These are phyloP conservation scores for Penicillium tannophilum DNA, from an alignment of 495 filamentous ascomycete genomes.

Conservation along the genomic window DNA sequence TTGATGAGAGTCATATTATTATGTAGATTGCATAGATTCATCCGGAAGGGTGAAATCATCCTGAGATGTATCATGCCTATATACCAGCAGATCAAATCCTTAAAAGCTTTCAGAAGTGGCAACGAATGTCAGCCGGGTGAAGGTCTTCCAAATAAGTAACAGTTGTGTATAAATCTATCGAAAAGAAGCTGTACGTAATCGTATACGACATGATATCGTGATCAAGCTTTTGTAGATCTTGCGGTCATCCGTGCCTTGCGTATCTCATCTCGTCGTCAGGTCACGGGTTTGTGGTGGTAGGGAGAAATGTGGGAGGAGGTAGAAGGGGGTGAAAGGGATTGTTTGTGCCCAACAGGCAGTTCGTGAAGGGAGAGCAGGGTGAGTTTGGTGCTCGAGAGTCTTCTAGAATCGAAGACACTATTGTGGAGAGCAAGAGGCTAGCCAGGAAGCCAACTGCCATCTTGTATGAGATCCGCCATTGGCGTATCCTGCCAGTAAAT, in stretches of 20 bases:
- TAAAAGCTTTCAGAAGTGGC: background rate
- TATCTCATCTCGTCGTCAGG: conserved; percentile 32
- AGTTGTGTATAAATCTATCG: conserved; percentile 25
- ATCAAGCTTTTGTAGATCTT: conserved; percentile 14
- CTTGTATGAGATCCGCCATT: conserved; percentile 47
- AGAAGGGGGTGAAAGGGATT: background rate
- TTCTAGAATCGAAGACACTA: background rate
- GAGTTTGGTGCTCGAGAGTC: background rate
- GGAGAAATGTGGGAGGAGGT: background rate
- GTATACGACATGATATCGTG: conserved; percentile 31
- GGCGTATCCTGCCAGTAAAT: conserved; percentile 52
- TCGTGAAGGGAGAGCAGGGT: background rate
- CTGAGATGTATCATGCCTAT: background rate
- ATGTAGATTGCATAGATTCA: background rate
- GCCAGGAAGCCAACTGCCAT: conserved; percentile 24
- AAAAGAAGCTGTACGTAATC: conserved; percentile 21
- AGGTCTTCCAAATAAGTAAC: conserved; percentile 22
- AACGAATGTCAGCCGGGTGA: background rate
- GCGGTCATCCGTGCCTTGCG: conserved; percentile 21
- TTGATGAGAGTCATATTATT: background rate
- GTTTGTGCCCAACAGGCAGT: background rate
- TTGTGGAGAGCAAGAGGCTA: background rate
- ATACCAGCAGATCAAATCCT: background rate
- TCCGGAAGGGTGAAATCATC: background rate
- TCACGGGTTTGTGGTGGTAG: conserved; percentile 8